These are phyloP conservation scores for Ilyonectria mors-panacis DNA, from an alignment of 2,329 filamentous ascomycete species.

Conservation along the genomic window DNA sequence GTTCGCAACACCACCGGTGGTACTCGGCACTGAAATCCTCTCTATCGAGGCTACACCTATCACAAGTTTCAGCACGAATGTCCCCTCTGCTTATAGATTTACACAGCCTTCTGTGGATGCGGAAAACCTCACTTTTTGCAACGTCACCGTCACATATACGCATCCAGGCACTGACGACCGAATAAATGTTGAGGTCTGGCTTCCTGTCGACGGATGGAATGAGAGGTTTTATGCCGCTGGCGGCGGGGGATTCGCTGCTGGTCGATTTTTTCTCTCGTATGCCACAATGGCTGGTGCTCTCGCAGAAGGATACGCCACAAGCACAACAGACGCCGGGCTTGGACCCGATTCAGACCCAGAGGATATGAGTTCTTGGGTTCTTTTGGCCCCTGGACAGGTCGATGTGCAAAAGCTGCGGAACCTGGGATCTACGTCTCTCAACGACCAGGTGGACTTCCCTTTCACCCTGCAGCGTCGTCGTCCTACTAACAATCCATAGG, in stretches of 20 bases:
- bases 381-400: background rate
- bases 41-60: too few relatives aligned
- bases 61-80: too few relatives aligned
- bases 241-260: constrained; percentile 9
- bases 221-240: background rate
- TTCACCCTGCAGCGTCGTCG: too few relatives aligned
- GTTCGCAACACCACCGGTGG: too few relatives aligned
- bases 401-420: background rate
- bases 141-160: constrained; percentile 1
- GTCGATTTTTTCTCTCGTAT: constrained; percentile 2
- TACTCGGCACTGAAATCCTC: too few relatives aligned
- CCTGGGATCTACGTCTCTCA: constrained; percentile 1
- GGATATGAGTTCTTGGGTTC: background rate
- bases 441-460: background rate
- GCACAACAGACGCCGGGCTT: constrained; percentile 4
- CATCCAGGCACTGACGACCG: constrained; percentile 1
- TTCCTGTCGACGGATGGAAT: background rate
- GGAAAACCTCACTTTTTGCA: background rate
- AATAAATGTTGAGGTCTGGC: constrained; percentile 1
- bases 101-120: too few relatives aligned
- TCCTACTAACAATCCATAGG: background rate
- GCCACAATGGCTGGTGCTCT: constrained; percentile 3
- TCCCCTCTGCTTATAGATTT: too few relatives aligned
- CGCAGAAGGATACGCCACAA: constrained; percentile 2
- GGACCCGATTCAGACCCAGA: background rate